phyloP scores from a whole-genome alignment of 2,329 filamentous ascomycete species.

The Calcarisporium arbuscula region DNA sequence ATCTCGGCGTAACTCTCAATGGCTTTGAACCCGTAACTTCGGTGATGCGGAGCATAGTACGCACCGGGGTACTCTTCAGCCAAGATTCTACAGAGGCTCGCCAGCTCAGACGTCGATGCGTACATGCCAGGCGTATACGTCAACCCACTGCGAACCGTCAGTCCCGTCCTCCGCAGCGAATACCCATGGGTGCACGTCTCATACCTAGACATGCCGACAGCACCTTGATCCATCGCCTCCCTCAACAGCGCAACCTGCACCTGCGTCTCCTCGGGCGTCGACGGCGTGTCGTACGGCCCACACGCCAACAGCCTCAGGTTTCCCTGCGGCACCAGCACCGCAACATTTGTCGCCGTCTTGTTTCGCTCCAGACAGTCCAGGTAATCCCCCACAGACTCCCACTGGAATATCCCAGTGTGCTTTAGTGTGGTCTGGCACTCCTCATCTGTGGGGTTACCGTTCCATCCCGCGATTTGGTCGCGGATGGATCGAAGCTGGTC shows the following conservation, averaged over 20 bases:
- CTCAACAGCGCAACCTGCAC: slow-evolving; percentile 14
- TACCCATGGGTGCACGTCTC: neutral
- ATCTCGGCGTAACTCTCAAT: slow-evolving; percentile 19
- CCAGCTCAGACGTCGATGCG: slow-evolving; percentile 17
- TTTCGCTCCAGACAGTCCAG: slow-evolving; percentile 16
- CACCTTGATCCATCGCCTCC: slow-evolving; percentile 15
- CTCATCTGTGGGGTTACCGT: slow-evolving; percentile 16
- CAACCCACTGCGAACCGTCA: slow-evolving; percentile 12
- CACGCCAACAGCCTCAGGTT: slow-evolving; percentile 17
- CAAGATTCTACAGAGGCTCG: slow-evolving; percentile 13
- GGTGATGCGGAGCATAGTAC: slow-evolving; percentile 18
- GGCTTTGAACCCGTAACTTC: slow-evolving; percentile 16
- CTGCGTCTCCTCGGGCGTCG: slow-evolving; percentile 11
- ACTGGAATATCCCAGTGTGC: slow-evolving; percentile 14
- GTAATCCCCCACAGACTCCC: slow-evolving; percentile 16
- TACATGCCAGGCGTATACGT: slow-evolving; percentile 20
- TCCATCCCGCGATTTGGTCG: slow-evolving; percentile 18
- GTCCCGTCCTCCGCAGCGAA: neutral
- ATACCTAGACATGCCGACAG: slow-evolving; percentile 18
- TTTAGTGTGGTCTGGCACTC: slow-evolving; percentile 13
- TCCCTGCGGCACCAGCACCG: slow-evolving; percentile 17
- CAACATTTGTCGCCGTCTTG: slow-evolving; percentile 16
- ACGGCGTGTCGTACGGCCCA: slow-evolving; percentile 15
- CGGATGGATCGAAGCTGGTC: slow-evolving; percentile 14
- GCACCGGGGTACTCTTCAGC: slow-evolving; percentile 15